A percentile compares a stretch with the other conserved stretches of the same genome.
Conservation (phyloP, 306 rosid species). For the Vicia sativa region DNA sequence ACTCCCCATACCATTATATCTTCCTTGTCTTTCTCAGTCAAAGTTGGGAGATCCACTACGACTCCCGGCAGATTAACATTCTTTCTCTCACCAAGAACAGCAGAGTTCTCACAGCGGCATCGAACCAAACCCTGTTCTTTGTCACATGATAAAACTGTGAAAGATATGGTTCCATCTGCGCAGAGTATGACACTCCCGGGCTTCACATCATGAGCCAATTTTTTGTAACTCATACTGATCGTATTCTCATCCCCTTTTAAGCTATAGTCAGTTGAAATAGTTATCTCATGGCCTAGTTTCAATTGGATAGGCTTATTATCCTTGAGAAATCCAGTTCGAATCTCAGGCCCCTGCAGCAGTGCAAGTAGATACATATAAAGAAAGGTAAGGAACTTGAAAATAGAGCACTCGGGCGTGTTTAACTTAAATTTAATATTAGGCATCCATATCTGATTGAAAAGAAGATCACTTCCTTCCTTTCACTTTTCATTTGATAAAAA, state of each 20-base stretch:
- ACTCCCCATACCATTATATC: constrained; percentile 87
- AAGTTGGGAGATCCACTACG: constrained; percentile 89
- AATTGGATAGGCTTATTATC: constrained; percentile 82
- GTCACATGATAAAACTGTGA: constrained; percentile 74
- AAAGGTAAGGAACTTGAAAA: neutral
- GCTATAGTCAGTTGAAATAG: constrained; percentile 82
- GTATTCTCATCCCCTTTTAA: constrained; percentile 80
- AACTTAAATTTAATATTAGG: neutral
- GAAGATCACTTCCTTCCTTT: neutral
- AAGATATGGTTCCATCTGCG: constrained; percentile 93
- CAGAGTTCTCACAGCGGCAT: constrained; percentile 92
- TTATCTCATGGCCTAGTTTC: constrained; percentile 76
- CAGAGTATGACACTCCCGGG: constrained; percentile 92
- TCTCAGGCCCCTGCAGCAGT: constrained; percentile 85
- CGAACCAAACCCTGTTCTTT: constrained; percentile 60
- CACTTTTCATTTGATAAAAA: neutral
- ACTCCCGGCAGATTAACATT: constrained; percentile 97
- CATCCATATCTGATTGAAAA: neutral
- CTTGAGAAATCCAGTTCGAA: constrained; percentile 95
- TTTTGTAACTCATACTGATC: constrained; percentile 94
- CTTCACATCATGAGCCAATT: constrained; percentile 85
- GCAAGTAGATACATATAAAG: neutral
- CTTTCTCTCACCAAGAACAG: constrained; percentile 92
- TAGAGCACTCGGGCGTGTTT: neutral
- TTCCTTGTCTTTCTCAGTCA: constrained; percentile 92